Evolutionary conservation across 2,329 filamentous ascomycete genomes (phyloP).

Genomic region (Orbilia brochopaga): DNA sequence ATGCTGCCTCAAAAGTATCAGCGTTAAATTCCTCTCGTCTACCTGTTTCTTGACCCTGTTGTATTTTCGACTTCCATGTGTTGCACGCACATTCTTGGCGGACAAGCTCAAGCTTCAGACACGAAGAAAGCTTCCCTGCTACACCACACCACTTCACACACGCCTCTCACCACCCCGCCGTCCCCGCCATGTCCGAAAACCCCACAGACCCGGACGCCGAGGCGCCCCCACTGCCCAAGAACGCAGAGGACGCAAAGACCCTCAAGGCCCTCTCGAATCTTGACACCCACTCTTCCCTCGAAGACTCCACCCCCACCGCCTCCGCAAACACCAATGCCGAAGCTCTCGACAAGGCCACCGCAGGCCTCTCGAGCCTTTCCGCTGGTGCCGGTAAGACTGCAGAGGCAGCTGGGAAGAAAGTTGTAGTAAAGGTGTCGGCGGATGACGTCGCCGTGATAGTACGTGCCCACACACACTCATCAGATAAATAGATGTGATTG

Average conservation of each 20-base stretch:
- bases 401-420: slow-evolving; percentile 35
- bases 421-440: slow-evolving; percentile 72
- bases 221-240: slow-evolving; percentile 51
- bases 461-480: not conserved
- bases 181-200: slow-evolving; percentile 33
- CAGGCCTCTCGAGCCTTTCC: slow-evolving; percentile 58
- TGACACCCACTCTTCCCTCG: slow-evolving; percentile 43
- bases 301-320: slow-evolving; percentile 25
- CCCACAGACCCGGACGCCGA: slow-evolving; percentile 39
- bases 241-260: slow-evolving; percentile 53
- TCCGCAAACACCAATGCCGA: slow-evolving; percentile 57
- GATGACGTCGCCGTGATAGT: slow-evolving; percentile 74
- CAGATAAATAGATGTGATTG: too few species aligned
- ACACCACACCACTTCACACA: slow-evolving; percentile 27
- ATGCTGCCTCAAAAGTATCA: too few species aligned
- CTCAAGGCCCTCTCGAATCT: slow-evolving; percentile 52
- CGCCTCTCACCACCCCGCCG: slow-evolving; percentile 1
- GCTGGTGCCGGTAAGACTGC: slow-evolving; percentile 56
- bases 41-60: not conserved
- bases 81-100: slow-evolving; percentile 6
- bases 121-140: not conserved
- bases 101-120: not conserved
- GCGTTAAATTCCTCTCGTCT: too few species aligned
- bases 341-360: slow-evolving; percentile 59
- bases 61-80: slow-evolving; percentile 10